Conservation (phyloP, 2,329 filamentous ascomycete genomes). For the Exophiala bonariae region DNA sequence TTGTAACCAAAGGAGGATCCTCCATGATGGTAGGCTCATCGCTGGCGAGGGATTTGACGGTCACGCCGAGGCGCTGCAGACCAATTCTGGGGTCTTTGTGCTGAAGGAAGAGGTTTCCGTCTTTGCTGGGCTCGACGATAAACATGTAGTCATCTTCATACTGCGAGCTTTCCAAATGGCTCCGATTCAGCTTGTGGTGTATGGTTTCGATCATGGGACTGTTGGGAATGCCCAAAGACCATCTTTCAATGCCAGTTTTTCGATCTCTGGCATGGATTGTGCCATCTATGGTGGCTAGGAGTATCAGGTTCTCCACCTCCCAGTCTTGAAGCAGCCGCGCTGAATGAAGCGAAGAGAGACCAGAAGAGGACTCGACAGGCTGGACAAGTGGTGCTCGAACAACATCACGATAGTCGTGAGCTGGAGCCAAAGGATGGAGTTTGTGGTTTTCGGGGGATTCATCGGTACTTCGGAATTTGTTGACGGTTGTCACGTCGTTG, state of each 20-base stretch:
- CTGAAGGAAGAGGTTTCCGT: constrained; percentile 86
- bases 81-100: constrained; percentile 60
- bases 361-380: constrained; percentile 61
- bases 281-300: constrained; percentile 99
- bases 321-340: constrained; percentile 98
- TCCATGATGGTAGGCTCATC: constrained; percentile 71
- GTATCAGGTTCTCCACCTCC: constrained; percentile 99
- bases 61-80: constrained; percentile 48
- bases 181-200: constrained; percentile 72
- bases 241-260: constrained; percentile 78
- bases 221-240: constrained; percentile 76
- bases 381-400: constrained; percentile 91
- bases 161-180: constrained; percentile 55
- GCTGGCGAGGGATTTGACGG: constrained; percentile 78
- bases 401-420: constrained; percentile 62
- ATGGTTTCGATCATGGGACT: constrained; percentile 88
- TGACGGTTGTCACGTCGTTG: constrained; percentile 25
- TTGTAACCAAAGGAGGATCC: constrained; percentile 80
- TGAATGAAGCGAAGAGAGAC: constrained; percentile 78
- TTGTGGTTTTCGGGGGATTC: constrained; percentile 24
- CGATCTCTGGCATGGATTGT: constrained; percentile 89
- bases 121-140: constrained; percentile 88
- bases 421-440: constrained; percentile 82
- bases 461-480: constrained; percentile 29
- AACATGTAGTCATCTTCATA: constrained; percentile 84